A percentile compares a stretch with the other conserved stretches of the same genome.
phyloP scores from a whole-genome alignment of 148 eudicot species.

The Chenopodium formosanum region DNA sequence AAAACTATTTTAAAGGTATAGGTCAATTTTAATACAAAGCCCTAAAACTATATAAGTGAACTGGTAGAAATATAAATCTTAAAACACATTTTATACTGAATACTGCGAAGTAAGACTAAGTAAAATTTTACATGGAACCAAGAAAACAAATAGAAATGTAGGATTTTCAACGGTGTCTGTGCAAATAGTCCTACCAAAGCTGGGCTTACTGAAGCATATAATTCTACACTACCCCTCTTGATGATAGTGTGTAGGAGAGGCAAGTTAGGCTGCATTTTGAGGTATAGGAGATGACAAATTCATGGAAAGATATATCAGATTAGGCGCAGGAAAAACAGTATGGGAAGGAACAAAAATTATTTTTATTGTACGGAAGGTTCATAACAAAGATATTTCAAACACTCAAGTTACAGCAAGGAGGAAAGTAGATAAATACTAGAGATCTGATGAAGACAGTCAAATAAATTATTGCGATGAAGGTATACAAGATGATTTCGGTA shows the following conservation, averaged over 20 bases:
- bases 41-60: background rate
- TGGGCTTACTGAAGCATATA: too few relatives aligned
- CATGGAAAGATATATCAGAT: background rate
- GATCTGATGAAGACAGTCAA: background rate
- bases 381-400: background rate
- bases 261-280: background rate
- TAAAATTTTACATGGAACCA: too few relatives aligned
- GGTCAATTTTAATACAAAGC: background rate
- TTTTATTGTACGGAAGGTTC: too few relatives aligned
- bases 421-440: background rate
- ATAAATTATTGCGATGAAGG: background rate
- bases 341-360: background rate
- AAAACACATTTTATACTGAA: too few relatives aligned
- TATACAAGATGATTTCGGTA: background rate
- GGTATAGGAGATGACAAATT: background rate
- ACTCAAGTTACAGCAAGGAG: background rate
- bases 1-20: slow-evolving; percentile 49
- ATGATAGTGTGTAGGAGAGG: background rate
- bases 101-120: too few relatives aligned
- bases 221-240: too few relatives aligned
- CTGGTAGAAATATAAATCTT: background rate
- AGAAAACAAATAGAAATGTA: too few relatives aligned
- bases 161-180: too few relatives aligned
- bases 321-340: background rate
- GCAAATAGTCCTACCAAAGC: too few relatives aligned